Evolutionary conservation across 2,329 filamentous ascomycete genomes (phyloP).

Genomic region (Fusarium luffae): DNA sequence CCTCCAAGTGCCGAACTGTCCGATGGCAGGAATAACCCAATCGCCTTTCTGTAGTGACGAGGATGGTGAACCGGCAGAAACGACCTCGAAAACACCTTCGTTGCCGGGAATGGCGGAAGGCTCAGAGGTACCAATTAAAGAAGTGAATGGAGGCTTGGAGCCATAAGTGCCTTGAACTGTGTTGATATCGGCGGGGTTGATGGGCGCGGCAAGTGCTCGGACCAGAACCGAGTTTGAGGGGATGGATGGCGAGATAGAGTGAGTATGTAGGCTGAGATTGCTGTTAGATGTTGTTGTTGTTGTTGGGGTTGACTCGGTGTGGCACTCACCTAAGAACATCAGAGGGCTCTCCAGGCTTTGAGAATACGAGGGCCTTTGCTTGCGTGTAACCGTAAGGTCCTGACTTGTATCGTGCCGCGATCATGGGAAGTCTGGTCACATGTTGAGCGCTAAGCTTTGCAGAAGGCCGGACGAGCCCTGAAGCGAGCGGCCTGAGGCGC

Average conservation of each 20-base stretch:
- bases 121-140: constrained; percentile 77
- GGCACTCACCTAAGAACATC: constrained; percentile 70
- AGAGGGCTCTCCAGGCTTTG: constrained; percentile 77
- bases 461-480: constrained; percentile 38
- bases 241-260: constrained; percentile 81
- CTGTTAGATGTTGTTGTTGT: neutral
- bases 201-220: constrained; percentile 87
- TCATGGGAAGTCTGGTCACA: constrained; percentile 37
- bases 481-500: constrained; percentile 37
- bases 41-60: constrained; percentile 75
- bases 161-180: constrained; percentile 98
- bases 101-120: constrained; percentile 87
- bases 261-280: constrained; percentile 69
- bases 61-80: constrained; percentile 71
- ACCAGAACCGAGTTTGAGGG: constrained; percentile 75
- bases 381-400: constrained; percentile 84
- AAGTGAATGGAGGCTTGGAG: constrained; percentile 80
- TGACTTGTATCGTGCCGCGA: constrained; percentile 61
- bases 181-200: constrained; percentile 98
- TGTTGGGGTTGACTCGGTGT: no score
- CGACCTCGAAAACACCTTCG: constrained; percentile 93
- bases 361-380: constrained; percentile 83
- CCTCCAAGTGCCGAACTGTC: constrained; percentile 92
- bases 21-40: constrained; percentile 89
- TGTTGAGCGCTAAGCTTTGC: constrained; percentile 28